Conservation (phyloP, 805 yeast genomes). For the Wickerhamia fluorescens region DNA sequence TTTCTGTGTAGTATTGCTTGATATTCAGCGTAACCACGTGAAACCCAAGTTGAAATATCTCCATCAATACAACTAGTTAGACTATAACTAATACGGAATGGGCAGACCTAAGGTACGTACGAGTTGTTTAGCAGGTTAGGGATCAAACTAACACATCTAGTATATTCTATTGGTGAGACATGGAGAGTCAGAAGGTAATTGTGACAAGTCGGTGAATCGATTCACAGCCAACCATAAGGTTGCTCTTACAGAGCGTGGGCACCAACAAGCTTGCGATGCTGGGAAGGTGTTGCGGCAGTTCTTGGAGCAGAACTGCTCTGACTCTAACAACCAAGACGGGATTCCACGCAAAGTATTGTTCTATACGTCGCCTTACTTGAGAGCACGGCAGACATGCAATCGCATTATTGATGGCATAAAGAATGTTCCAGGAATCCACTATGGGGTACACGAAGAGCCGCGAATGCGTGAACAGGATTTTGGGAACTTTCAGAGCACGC, state of each 20-base stretch:
- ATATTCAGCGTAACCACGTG: no score
- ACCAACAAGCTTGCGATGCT: conserved; percentile 52
- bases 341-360: conserved; percentile 47
- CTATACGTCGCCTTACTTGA: conserved; percentile 78
- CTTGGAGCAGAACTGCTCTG: conserved; percentile 30
- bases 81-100: no score
- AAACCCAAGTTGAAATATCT: no score
- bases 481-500: conserved; percentile 81
- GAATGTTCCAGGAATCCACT: conserved; percentile 36
- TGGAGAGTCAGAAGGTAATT: conserved; percentile 90
- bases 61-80: no score
- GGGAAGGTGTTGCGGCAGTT: conserved; percentile 45
- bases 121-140: not conserved
- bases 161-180: conserved; percentile 78
- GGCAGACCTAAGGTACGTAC: conserved; percentile 28
- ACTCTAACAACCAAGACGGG: conserved; percentile 4
- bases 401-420: conserved; percentile 55
- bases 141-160: conserved; percentile 16
- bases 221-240: conserved; percentile 76
- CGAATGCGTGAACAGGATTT: conserved; percentile 92
- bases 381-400: conserved; percentile 80
- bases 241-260: conserved; percentile 66
- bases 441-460: conserved; percentile 75
- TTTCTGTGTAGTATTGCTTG: no score
- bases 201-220: conserved; percentile 74